Percentiles rank a stretch among this genome's conserved stretches.
phyloP scores from a whole-genome alignment of 2,329 filamentous ascomycete genomes.

The Hymenoscyphus fraxineus region DNA sequence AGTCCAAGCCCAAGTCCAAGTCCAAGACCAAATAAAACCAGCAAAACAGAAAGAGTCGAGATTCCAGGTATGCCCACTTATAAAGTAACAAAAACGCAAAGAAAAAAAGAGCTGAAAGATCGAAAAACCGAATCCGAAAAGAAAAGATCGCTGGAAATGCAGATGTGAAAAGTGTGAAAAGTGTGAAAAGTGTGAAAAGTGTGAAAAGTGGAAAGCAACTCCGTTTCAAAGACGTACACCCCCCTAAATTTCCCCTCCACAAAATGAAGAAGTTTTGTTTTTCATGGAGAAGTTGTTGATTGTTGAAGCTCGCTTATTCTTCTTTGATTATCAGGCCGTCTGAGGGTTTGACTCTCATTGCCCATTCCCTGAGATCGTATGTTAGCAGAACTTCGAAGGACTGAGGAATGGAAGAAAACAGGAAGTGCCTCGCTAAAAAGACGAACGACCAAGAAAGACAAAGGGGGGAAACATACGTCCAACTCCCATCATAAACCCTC shows the following conservation, averaged over 20 bases:
- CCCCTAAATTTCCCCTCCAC: background rate
- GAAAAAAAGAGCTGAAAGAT: background rate
- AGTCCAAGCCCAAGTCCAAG: no score
- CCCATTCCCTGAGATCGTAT: constrained; percentile 54
- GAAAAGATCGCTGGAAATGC: background rate
- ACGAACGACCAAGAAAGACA: background rate
- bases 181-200: no score
- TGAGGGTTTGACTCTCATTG: constrained; percentile 57
- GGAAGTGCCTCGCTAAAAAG: background rate
- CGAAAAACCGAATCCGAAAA: background rate
- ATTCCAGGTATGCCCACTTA: no score
- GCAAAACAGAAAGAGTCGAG: no score
- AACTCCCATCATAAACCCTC: constrained; percentile 90
- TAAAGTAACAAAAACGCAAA: no score
- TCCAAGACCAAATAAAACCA: no score
- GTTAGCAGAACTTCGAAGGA: background rate
- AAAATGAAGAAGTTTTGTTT: background rate
- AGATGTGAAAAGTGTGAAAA: background rate
- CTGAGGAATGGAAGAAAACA: background rate
- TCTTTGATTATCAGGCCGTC: constrained; percentile 60
- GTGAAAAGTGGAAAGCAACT: no score
- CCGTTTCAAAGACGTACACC: no score
- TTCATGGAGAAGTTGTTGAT: background rate
- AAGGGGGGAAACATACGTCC: constrained; percentile 68
- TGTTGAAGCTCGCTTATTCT: constrained; percentile 12